Evolutionary conservation across 345 rosid species (phyloP), one percentile per base, ranked within the genome.

Genomic region (Eucalyptus polyanthemos): DNA sequence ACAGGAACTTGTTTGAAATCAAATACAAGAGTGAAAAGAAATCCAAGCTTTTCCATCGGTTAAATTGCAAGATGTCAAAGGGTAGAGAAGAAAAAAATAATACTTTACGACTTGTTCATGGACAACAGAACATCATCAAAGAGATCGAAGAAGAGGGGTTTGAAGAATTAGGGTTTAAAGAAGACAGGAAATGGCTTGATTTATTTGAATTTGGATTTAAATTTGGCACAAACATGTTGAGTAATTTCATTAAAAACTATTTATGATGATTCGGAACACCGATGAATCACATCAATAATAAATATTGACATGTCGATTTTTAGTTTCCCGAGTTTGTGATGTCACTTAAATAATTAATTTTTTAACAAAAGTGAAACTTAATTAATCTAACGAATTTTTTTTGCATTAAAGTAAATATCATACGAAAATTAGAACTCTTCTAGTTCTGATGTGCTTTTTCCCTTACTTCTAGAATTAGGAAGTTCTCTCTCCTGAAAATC

Each of bases 191-290:
- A 56, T 56, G 29, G 62, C 29, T 56, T 2, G 62, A 56, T 24
- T 56, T 56, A 56, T 56, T 56, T 6, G 21, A 9, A 56, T 9
- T 9, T 9, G 1, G 29, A 56, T 56, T 24, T 56, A 56, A 56
- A 56, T 56, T 56, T 9, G 29, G 0, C 11, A 24, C 27, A 56
- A 24, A 24, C 2, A 2, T 56, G 62, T 56, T 22, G 13, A 56
- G 62, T 3, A 1, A 24, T 12, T 56, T 56, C 62, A 56, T 10
- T 56, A 6, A 56, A 24, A 10, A 3, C 29, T 56, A 24, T 56
- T 56, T 22, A 56, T 56, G 62, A 1, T 24, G 1, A 56, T 24
- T 24, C 1, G 6, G 12, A 56, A 5, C 0, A 22, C 0, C 1
- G 1, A 56, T 2, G 3, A 56, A 24, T 5, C 29, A 24, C 29